Percentiles rank a stretch among this genome's conserved stretches.
Evolutionary conservation across 495 filamentous ascomycete genomes (phyloP).

Genomic region (Neurospora sp.): DNA sequence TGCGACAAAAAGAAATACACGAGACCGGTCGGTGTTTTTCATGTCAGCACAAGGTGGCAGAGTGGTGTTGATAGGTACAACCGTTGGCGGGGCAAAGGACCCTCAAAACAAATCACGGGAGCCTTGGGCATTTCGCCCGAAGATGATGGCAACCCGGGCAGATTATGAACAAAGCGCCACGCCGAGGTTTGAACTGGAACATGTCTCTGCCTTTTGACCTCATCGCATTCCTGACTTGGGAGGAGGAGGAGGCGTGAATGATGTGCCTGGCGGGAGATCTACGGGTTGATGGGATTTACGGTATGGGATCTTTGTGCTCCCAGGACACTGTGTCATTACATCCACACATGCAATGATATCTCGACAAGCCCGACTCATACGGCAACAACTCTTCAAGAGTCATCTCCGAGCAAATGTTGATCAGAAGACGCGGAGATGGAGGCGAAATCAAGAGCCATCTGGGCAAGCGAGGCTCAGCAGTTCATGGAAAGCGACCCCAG

Average conservation of each 20-base stretch:
- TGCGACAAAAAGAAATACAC: background rate
- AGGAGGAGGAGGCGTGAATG: background rate
- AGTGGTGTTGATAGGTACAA: background rate
- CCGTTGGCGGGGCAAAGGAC: background rate
- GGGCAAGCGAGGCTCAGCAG: background rate
- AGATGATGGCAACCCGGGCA: background rate
- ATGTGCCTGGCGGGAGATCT: background rate
- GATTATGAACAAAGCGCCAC: background rate
- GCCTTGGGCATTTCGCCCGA: background rate
- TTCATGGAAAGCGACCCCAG: background rate
- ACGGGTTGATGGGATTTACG: background rate
- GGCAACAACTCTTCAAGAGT: background rate
- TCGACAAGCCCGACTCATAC: background rate
- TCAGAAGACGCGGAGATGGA: background rate
- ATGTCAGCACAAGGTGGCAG: background rate
- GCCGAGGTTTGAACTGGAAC: background rate
- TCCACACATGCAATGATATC: background rate
- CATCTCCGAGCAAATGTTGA: background rate
- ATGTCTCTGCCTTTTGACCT: background rate
- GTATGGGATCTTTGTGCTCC: background rate
- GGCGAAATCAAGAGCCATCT: background rate
- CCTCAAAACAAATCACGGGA: background rate
- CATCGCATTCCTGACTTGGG: background rate
- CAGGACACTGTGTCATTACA: background rate
- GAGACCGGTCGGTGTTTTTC: background rate